Evolutionary conservation across 371 early-diverging fungal genomes (phyloP).

Genomic region (Mucor irregularis): DNA sequence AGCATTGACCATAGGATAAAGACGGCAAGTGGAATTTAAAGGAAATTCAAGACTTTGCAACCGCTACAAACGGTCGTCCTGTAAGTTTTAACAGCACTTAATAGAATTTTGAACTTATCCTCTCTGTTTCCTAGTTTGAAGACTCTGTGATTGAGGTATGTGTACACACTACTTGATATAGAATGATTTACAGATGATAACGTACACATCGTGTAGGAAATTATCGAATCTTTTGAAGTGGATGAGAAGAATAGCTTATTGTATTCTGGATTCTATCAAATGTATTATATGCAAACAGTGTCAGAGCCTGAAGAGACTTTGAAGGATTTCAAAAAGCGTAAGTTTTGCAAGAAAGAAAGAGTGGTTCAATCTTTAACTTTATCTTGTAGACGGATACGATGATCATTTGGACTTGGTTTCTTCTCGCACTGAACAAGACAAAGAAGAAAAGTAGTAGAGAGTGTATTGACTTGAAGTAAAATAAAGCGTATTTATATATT

Average conservation of each 20-base stretch:
- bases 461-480: too few species aligned
- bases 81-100: constrained; percentile 30
- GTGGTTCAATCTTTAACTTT: neutral
- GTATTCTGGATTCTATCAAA: constrained; percentile 67
- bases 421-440: constrained; percentile 28
- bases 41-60: constrained; percentile 73
- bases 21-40: constrained; percentile 61
- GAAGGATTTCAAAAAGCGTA: constrained; percentile 68
- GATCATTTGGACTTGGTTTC: constrained; percentile 35
- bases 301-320: constrained; percentile 74
- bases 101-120: neutral
- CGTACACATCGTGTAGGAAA: too few species aligned
- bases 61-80: constrained; percentile 70
- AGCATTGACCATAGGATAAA: constrained; percentile 36
- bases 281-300: constrained; percentile 72
- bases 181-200: too few species aligned
- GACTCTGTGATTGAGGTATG: constrained; percentile 52
- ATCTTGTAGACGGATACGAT: constrained; percentile 39
- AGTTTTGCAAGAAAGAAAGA: neutral
- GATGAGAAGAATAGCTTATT: constrained; percentile 58
- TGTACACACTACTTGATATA: too few species aligned
- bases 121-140: constrained; percentile 57
- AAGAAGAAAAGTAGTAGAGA: neutral
- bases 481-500: too few species aligned
- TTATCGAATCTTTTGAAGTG: constrained; percentile 59